Conservation (phyloP, 306 rosid species). For the Dalbergia cultrata region DNA sequence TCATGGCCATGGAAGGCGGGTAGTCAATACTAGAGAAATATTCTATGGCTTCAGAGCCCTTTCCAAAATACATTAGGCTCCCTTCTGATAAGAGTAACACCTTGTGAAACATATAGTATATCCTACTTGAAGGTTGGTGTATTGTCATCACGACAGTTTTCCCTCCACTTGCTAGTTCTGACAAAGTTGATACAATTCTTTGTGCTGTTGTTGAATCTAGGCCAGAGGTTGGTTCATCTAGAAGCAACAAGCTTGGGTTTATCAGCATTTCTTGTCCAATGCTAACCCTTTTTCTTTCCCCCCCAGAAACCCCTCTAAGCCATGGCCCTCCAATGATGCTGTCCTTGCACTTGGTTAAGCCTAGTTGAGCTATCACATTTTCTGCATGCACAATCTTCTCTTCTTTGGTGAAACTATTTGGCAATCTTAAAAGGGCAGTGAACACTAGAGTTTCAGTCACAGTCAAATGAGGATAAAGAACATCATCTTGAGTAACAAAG, state of each 20-base stretch:
- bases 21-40: constrained; percentile 60
- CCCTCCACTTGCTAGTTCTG: constrained; percentile 62
- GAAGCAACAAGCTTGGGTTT: constrained; percentile 66
- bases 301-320: constrained; percentile 66
- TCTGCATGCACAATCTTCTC: constrained; percentile 53
- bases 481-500: constrained; percentile 72
- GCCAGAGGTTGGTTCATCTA: constrained; percentile 78
- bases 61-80: constrained; percentile 62
- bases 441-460: constrained; percentile 66
- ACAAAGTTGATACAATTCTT: constrained; percentile 58
- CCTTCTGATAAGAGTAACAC: constrained; percentile 65
- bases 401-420: constrained; percentile 44
- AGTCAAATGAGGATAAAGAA: constrained; percentile 59
- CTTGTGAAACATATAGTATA: constrained; percentile 66
- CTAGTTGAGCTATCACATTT: constrained; percentile 56
- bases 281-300: constrained; percentile 77
- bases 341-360: constrained; percentile 60
- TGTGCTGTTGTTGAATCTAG: constrained; percentile 71
- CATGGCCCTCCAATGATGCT: constrained; percentile 50
- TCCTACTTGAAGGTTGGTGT: constrained; percentile 72
- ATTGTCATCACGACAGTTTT: constrained; percentile 68
- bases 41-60: constrained; percentile 54
- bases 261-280: constrained; percentile 73
- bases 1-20: constrained; percentile 59
- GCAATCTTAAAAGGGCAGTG: constrained; percentile 69